These are phyloP conservation scores for Rachicladosporium sp. DNA, from an alignment of 2,329 filamentous ascomycete species.

Conservation along the genomic window DNA sequence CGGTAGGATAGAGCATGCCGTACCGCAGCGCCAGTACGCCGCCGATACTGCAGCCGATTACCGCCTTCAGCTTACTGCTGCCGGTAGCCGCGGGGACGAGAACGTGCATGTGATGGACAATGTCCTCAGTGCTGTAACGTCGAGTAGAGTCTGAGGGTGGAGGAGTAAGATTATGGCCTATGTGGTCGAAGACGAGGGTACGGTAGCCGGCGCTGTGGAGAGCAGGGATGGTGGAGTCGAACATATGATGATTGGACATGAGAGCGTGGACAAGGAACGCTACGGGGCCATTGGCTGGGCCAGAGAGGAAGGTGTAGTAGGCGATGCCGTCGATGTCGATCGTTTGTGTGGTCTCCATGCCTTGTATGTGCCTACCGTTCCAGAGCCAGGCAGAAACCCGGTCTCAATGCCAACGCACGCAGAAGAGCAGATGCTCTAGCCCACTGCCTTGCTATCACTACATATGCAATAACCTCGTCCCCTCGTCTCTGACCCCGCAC, in stretches of 20 bases:
- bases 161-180: constrained; percentile 16
- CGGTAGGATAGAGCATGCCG: constrained; percentile 14
- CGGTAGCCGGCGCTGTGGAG: constrained; percentile 14
- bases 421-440: no score
- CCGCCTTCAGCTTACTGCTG: constrained; percentile 9
- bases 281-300: constrained; percentile 7
- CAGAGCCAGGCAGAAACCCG: no score
- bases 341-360: constrained; percentile 1
- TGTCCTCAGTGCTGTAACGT: constrained; percentile 12
- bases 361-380: no score
- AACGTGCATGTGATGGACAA: constrained; percentile 15
- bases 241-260: constrained; percentile 19
- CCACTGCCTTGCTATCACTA: no score
- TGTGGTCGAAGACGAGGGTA: constrained; percentile 19
- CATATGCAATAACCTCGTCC: no score
- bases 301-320: constrained; percentile 16
- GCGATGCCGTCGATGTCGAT: constrained; percentile 14
- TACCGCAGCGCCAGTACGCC: constrained; percentile 17
- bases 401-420: no score
- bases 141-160: constrained; percentile 6
- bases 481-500: no score
- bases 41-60: constrained; percentile 19
- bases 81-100: constrained; percentile 10
- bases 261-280: constrained; percentile 19
- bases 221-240: constrained; percentile 12